Conservation (phyloP, 1,139 yeast genomes). For the Taphrina deformans region DNA sequence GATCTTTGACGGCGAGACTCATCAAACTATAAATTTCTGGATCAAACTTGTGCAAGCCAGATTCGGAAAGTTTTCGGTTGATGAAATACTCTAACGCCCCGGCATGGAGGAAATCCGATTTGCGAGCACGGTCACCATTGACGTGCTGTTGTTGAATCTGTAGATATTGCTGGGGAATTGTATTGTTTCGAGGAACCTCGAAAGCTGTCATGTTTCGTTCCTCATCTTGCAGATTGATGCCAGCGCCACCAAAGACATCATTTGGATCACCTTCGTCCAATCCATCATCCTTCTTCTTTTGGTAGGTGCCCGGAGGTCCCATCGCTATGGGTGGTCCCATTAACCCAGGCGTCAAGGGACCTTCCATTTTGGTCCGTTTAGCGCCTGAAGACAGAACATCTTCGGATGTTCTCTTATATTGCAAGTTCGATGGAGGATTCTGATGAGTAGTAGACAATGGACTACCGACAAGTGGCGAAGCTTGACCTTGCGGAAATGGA, state of each 20-base stretch:
- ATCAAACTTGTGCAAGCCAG: constrained; percentile 18
- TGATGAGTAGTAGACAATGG: background rate
- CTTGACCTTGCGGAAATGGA: background rate
- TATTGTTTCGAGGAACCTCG: constrained; percentile 8
- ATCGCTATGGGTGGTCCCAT: constrained; percentile 27
- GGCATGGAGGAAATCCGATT: constrained; percentile 20
- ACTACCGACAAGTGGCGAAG: background rate
- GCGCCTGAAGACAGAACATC: background rate
- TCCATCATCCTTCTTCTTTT: constrained; percentile 17
- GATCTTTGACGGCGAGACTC: constrained; percentile 32
- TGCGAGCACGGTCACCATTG: constrained; percentile 6
- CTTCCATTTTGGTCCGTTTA: constrained; percentile 6
- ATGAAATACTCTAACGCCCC: constrained; percentile 15
- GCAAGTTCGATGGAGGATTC: background rate
- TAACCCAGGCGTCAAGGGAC: constrained; percentile 13
- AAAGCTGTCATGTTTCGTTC: constrained; percentile 31
- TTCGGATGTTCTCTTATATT: background rate
- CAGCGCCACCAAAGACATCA: constrained; percentile 30
- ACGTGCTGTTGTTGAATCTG: background rate
- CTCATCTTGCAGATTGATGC: constrained; percentile 31
- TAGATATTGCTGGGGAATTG: background rate
- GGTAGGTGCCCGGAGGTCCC: constrained; percentile 1
- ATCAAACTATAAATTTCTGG: constrained; percentile 16
- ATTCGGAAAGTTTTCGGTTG: constrained; percentile 8
- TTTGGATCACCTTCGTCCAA: constrained; percentile 31